These are phyloP conservation scores for Oligophagozyma castellii DNA, from an alignment of 1,139 yeast species.

Conservation along the genomic window DNA sequence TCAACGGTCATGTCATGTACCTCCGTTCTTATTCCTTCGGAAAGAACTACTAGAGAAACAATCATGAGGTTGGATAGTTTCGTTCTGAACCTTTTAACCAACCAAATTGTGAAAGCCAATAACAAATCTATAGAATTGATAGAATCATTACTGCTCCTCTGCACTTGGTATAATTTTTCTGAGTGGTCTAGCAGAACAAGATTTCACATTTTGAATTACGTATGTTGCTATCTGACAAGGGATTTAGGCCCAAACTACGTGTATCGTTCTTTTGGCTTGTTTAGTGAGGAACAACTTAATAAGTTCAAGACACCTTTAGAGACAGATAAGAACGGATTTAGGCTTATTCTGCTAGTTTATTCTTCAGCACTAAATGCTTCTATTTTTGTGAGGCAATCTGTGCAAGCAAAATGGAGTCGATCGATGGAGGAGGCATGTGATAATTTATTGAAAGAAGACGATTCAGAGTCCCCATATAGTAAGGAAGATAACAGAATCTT, in stretches of 20 bases:
- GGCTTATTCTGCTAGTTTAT: slow-evolving; percentile 25
- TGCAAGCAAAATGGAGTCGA: slow-evolving; percentile 18
- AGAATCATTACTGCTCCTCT: slow-evolving; percentile 44
- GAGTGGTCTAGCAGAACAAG: slow-evolving; percentile 71
- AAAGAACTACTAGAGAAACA: slow-evolving; percentile 23
- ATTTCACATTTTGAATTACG: slow-evolving; percentile 51
- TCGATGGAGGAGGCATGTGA: slow-evolving; percentile 12
- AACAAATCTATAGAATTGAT: slow-evolving; percentile 56
- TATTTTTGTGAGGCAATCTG: slow-evolving; percentile 25
- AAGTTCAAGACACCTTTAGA: slow-evolving; percentile 10
- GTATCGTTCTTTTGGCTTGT: slow-evolving; percentile 13
- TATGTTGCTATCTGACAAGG: slow-evolving; percentile 57
- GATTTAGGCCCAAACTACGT: slow-evolving; percentile 55
- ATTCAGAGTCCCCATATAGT: slow-evolving; percentile 11
- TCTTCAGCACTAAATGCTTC: slow-evolving; percentile 25
- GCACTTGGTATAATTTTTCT: slow-evolving; percentile 75
- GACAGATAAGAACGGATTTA: slow-evolving; percentile 12
- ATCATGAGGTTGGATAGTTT: slow-evolving; percentile 41
- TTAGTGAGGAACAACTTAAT: slow-evolving; percentile 11
- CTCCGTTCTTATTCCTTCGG: slow-evolving; percentile 31
- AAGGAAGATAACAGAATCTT: slow-evolving; percentile 28
- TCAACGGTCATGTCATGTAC: slow-evolving; percentile 53
- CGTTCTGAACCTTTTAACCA: slow-evolving; percentile 43
- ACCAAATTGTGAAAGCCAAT: slow-evolving; percentile 59
- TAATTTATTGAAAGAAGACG: slow-evolving; percentile 8